Evolutionary conservation across 306 rosid genomes (phyloP), one percentile per base, ranked within the genome.

Genomic region (Heteromeles arbutifolia): DNA sequence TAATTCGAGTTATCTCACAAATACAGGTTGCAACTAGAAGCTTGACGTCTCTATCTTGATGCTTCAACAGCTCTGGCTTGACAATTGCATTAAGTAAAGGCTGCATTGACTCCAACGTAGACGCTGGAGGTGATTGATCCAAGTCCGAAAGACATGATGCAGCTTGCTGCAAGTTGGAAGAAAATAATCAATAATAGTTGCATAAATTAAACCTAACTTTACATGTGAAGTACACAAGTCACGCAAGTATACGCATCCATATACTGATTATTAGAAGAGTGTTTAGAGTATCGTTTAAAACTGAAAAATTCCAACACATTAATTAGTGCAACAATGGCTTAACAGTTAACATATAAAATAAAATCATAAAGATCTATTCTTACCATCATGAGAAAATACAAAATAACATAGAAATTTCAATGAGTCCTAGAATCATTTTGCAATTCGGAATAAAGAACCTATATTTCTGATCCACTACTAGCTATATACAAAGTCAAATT

Each of bases 1-100:
- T 96, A 73, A 96, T 96, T 53, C 99, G 92, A 32, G 99, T 96
- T 79, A 96, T 92, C 91, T 96, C 99, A 80, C 98, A 89, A 24
- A 92, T 84, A 82, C 98, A 90, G 5, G 98, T 90, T 52, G 99
- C 99, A 72, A 96, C 96, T 58, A 96, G 89, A 86, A 96, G 99
- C 82, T 89, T 96, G 85, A 96, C 92, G 73, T 96, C 99, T 80
- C 82, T 90, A 86, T 96, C 98, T 83, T 88, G 99, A 81, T 96
- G 98, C 88, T 85, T 88, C 84, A 96, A 88, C 86, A 96, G 77
- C 64, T 90, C 98, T 28, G 98, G 97, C 82, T 89, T 90, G 56
- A 89, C 97, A 73, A 90, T 84, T 56, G 92, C 90, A 83, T 89
- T 73, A 53, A 96, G 82, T 74, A 92, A 89, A 44, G 98, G 98